These are phyloP conservation scores for Euryodendron excelsum DNA, from an alignment of 148 eudicot species.

Conservation along the genomic window DNA sequence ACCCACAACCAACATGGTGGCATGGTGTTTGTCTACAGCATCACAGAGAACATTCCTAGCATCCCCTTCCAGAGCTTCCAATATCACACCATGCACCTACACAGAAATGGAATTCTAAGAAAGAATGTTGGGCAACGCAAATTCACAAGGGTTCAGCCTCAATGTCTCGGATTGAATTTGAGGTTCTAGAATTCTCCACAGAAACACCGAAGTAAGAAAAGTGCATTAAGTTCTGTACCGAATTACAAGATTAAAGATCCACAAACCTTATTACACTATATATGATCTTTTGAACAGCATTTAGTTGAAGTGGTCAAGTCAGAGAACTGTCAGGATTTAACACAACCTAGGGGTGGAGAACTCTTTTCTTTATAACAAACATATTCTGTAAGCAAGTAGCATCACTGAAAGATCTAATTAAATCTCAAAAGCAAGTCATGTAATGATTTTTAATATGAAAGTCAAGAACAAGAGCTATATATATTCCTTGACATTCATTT, in stretches of 20 bases:
- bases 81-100: slow-evolving; percentile 55
- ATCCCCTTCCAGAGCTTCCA: slow-evolving; percentile 70
- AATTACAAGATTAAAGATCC: slow-evolving; percentile 3
- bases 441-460: background rate
- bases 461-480: background rate
- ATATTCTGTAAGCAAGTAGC: background rate
- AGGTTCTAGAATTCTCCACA: background rate
- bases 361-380: background rate
- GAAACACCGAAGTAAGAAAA: background rate
- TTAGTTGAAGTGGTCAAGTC: background rate
- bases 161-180: background rate
- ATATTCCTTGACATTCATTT: background rate
- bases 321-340: background rate
- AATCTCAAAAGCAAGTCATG: background rate
- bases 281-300: background rate
- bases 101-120: slow-evolving; percentile 1
- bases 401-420: background rate
- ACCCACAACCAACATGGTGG: slow-evolving; percentile 71
- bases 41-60: slow-evolving; percentile 75
- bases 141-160: background rate
- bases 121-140: slow-evolving; percentile 8
- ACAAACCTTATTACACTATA: background rate
- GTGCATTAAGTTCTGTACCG: background rate
- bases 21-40: slow-evolving; percentile 73
- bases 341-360: background rate